These are phyloP conservation scores for Adenanthera pavonina DNA, from an alignment of 306 rosid genomes.

Conservation along the genomic window DNA sequence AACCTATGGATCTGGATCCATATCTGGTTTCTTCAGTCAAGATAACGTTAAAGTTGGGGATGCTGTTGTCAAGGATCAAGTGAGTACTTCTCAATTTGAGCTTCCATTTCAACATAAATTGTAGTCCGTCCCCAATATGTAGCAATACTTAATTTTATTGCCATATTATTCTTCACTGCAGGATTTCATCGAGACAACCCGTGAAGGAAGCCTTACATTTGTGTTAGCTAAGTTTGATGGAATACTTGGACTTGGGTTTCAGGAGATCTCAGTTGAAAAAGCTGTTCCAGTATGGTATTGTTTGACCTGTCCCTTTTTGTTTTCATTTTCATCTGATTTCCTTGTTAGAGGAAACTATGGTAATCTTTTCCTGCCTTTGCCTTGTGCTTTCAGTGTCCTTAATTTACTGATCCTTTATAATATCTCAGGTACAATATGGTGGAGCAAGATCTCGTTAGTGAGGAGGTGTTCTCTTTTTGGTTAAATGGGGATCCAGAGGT, in stretches of 20 bases:
- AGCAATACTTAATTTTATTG: slow-evolving; percentile 16
- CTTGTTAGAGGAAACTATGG: neutral
- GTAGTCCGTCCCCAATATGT: slow-evolving; percentile 29
- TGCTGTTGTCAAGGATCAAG: slow-evolving; percentile 74
- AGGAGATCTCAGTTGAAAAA: slow-evolving; percentile 78
- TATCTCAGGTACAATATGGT: slow-evolving; percentile 75
- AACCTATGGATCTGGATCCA: slow-evolving; percentile 75
- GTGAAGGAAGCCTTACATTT: slow-evolving; percentile 78
- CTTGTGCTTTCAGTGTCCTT: slow-evolving; percentile 13
- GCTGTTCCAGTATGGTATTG: slow-evolving; percentile 80
- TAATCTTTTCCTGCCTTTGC: neutral
- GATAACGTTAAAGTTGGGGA: slow-evolving; percentile 79
- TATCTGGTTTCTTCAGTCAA: slow-evolving; percentile 86
- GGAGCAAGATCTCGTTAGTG: slow-evolving; percentile 66
- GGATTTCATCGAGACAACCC: slow-evolving; percentile 85
- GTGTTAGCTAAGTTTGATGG: slow-evolving; percentile 82
- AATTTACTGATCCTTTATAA: slow-evolving; percentile 35
- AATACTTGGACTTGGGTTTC: slow-evolving; percentile 89
- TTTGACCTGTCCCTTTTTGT: slow-evolving; percentile 25
- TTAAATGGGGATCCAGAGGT: slow-evolving; percentile 66
- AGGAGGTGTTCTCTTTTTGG: slow-evolving; percentile 89
- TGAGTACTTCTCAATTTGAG: slow-evolving; percentile 33
- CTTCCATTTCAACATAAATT: slow-evolving; percentile 16
- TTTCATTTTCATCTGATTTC: slow-evolving; percentile 14
- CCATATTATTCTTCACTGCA: slow-evolving; percentile 43